Percentiles rank a stretch among this genome's conserved stretches.
These are phyloP conservation scores for Musa acuminata DNA, from an alignment of 176 grass and related monocot species.

Conservation along the genomic window DNA sequence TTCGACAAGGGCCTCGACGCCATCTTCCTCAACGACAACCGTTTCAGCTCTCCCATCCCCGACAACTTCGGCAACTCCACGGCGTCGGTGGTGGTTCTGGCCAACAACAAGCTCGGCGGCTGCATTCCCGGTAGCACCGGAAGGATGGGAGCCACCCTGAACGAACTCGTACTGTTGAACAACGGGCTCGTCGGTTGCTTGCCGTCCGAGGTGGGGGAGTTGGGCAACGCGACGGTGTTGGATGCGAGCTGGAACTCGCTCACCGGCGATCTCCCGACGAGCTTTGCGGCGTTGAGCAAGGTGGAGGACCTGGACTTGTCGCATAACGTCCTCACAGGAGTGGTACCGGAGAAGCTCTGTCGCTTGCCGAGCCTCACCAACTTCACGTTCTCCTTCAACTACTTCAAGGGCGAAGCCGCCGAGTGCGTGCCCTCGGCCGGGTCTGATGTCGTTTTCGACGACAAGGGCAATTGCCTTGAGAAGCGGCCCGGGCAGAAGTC, in stretches of 20 bases:
- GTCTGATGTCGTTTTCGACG: not conserved
- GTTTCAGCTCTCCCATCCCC: not conserved
- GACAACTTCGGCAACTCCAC: constrained; percentile 1
- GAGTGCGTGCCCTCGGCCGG: not conserved
- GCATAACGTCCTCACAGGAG: not conserved
- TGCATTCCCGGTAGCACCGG: not conserved
- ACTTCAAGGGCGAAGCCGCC: not conserved
- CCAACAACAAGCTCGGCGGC: not conserved
- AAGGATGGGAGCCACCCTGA: not conserved
- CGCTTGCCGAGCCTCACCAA: not conserved
- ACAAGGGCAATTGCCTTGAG: not conserved
- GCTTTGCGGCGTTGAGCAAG: not conserved
- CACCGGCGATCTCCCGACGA: not conserved
- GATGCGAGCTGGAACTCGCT: constrained; percentile 1
- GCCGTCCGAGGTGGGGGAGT: not conserved
- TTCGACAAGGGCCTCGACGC: constrained; percentile 2
- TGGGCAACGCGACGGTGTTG: not conserved
- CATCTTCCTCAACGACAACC: constrained; percentile 5
- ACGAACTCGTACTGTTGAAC: not conserved
- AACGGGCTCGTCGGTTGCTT: not conserved
- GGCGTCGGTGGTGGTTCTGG: not conserved
- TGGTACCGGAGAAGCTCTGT: not conserved
- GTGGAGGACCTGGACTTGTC: not conserved
- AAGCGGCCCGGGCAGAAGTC: not conserved
- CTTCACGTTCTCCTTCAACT: not conserved